Evolutionary conservation across 495 filamentous ascomycete genomes (phyloP), one percentile per base, ranked within the genome.

Genomic region (Penicillium subrubescens): DNA sequence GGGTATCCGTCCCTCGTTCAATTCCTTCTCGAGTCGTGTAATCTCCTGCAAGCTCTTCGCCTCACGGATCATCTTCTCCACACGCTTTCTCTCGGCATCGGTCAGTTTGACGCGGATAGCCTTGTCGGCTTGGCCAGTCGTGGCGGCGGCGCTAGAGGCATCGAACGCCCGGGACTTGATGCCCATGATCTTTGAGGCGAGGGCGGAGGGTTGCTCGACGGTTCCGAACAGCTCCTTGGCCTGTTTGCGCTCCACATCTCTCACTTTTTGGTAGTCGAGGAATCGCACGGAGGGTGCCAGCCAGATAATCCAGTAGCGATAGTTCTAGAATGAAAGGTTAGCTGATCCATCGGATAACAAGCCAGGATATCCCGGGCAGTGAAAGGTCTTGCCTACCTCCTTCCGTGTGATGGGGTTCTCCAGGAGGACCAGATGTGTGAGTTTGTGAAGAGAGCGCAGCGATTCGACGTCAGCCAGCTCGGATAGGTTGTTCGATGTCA

Each of bases 241-340:
- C 64, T 85, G 82, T 53, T 82, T 73, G 19, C 94, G 89, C 81
- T 99, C 96, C 2, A 81, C 87, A 53, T 94, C 86, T 73, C 92
- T 96, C 34, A 98, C 92, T 78, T 95, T 96, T 59, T 87, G 85
- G 75, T 93, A 97, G 79, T 99, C 96, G 51, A 99, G 83, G 81
- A 97, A 97, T 39, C 94, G 90, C 27, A 99, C 86, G 23, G 82
- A 83, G 5, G 93, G 93, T 68, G 88, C 89, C 51, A 89, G 86
- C 91, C 90, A 97, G 70, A 99, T 86, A 41, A 96, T 78, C 90
- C 91, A 99, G 77, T 89, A 89, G 17, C 95, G 88, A 78, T 97
- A 99, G 76, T 98, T 76, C 95, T 97, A 72, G 34, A 39, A n/a
- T 12, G 6, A 15, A 2, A 11, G 14, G 43, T 71, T 69, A 68